Evolutionary conservation across 2,329 filamentous ascomycete species (phyloP), one percentile per base, ranked within the genome.

Genomic region (Hypoxylon sp.): DNA sequence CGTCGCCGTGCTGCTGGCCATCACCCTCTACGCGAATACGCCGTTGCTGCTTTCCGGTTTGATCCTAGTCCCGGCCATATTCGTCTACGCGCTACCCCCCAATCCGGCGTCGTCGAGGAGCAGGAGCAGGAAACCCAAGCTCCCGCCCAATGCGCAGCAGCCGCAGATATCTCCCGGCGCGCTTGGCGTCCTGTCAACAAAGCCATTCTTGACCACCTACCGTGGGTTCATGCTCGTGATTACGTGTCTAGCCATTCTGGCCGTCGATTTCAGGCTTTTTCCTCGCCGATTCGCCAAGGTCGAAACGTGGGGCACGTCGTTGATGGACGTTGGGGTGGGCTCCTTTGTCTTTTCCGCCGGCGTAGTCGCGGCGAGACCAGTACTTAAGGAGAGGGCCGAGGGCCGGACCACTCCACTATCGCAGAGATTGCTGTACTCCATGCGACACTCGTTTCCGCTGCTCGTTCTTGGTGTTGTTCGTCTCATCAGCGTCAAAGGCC

Each of bases 291-390:
- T 97, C 69, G 94, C 91, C 49, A 99, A 99, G 75, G 94, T 96
- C 2, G 94, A 99, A 73, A 97, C 90, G n/a, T 99, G 94, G 91
- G 94, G 94, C 45, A 97, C 93, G 1, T 97, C 93, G n/a, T 76
- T 99, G 55, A 99, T 99, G 94, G 94, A 99, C 69, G 79, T 97
- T 65, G 94, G 94, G 37, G 94, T 99, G 36, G 94, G 94, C 19
- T 96, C 92, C 8, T 99, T 99, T 73, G 94, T 99, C 63, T 99
- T 96, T 73, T 91, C 91, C 2, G 89, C 89, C 11, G 94, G 94
- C 15, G 77, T 97, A 23, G 91, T 97, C n/a, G 91, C 90, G 26
- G 91, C 92, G 9, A 82, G 93, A 12, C 85, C 90, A 1, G 79
- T 91, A 8, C 76, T 97, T 35, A 91, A 89, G 68, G 84, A 88